Base-by-base conservation (phyloP, 495 filamentous ascomycete genomes). In the Tuber borchii region DNA sequence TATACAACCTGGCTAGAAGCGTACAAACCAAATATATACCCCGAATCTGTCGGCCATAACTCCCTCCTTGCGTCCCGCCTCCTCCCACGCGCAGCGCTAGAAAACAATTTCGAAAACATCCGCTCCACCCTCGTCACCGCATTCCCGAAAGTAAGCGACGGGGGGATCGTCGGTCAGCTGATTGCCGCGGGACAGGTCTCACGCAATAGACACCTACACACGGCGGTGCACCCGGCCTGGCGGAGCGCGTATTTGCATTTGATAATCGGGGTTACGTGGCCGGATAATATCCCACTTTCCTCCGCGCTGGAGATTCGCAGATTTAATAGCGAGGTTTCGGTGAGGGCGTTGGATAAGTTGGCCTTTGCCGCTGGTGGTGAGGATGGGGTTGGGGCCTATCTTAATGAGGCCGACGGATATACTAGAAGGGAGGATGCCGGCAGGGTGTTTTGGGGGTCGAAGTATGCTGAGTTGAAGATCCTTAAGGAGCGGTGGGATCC, bases 401-500 rank as follows among this genome's bases (percentile, higher is more conserved):
- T 87, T 76, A 85, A 85, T 69, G 87, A 81, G 77, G 89, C 88
- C 19, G 83, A 87, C 79, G 74, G 79, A 0, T 80, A 83, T 45
- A 61, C 51, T 0, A 61, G 31, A 61, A 88, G 88, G 74, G 85
- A 86, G 2, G 75, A 88, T 44, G 89, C 84, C 84, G 83, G 86
- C 72, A 77, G 80, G n/a, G 82, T 83, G 9, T 88, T 88, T 81
- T 90, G 84, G 83, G 89, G 88, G 4, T 69, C 79, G 0, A 87
- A 88, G 46, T 90, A 89, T 78, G 76, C 78, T 4, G 81, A 84
- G 19, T 80, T 89, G 74, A 70, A 81, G 10, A 45, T 56, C 31
- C 88, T 89, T 74, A 89, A 90, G 80, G 81, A 85, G 69, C 84
- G 84, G 70, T 85, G 88, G 22, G 90, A 92, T 83, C 89, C 90